These are phyloP conservation scores for Exophiala sp. DNA, from an alignment of 2,329 filamentous ascomycete genomes.

Conservation along the genomic window DNA sequence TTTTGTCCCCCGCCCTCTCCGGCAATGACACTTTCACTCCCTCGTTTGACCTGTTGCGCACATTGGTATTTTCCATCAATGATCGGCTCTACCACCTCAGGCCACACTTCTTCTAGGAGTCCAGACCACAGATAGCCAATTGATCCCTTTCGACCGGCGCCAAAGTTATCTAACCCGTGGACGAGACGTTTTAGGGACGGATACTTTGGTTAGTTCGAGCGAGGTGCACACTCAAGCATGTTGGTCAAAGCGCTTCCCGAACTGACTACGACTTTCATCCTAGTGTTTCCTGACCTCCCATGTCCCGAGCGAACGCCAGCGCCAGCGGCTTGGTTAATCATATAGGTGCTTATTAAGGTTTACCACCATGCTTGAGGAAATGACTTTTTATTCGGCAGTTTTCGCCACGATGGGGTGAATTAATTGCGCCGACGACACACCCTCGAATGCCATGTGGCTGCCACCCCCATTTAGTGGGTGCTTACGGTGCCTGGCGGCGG, in stretches of 20 bases:
- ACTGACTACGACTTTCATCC: constrained; percentile 1
- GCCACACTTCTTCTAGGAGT: background rate
- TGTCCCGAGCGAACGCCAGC: background rate
- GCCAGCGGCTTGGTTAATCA: constrained; percentile 1
- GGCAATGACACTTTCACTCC: background rate
- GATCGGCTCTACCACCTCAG: too few species aligned
- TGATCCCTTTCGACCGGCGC: background rate
- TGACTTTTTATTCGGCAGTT: constrained; percentile 12
- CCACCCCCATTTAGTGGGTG: constrained; percentile 17
- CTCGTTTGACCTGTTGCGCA: background rate
- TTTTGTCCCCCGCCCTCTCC: background rate
- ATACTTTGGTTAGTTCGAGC: background rate
- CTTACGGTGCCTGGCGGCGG: background rate
- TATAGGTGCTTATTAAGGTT: constrained; percentile 4
- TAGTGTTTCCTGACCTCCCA: background rate
- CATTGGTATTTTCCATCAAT: too few species aligned
- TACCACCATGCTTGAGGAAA: background rate
- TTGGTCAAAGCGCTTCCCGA: background rate
- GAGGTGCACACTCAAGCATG: background rate
- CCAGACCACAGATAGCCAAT: background rate
- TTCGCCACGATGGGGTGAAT: constrained; percentile 4
- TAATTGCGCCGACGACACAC: constrained; percentile 22
- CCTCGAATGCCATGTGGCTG: constrained; percentile 29
- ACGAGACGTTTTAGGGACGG: background rate
- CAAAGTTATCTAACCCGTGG: background rate